Base-by-base conservation (phyloP, 148 eudicot species). In the Silene uniflora region DNA sequence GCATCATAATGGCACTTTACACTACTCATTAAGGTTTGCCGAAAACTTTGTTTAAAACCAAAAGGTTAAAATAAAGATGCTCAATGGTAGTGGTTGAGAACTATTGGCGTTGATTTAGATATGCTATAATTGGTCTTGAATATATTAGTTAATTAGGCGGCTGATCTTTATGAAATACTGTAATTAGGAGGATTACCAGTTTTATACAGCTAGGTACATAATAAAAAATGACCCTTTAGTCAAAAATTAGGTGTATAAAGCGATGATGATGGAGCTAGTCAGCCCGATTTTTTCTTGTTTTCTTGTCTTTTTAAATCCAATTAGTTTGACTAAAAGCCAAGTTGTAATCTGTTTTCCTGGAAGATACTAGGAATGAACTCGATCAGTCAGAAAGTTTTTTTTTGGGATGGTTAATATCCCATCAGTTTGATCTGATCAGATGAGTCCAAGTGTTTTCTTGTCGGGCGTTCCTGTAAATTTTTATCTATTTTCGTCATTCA, bases 51-150 rank as follows among this genome's bases (percentile, higher is more conserved):
- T 47, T 69, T 69, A 68, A 2, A 69, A 69, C 6, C 58, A 21
- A 10, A 46, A 69, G 29, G 55, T 11, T 12, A 68, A 42, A 42
- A 47, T 17, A 46, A 47, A 69, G 72, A 69, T 69, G 32, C 72
- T 69, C 22, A 47, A 22, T 46, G 59, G 46, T 23, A 47, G 32
- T 69, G 56, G 72, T 47, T 44, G 72, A 12, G 17, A 52, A 52
- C 56, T 13, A 25, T 14, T 6, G 9, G 49, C n/a, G 35, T 46
- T 23, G 29, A 46, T 10, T 47, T 69, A 47, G 58, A 69, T 23
- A 23, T 52, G 24, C 32, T 35, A 66, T 17, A 32, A 66, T 24
- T 9, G 35, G 22, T 62, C 13, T 23, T 62, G 32, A 62, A 23
- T 23, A 32, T 39, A 39, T 32, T 32, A 32, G 4, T 32, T 32